These are phyloP conservation scores for Ophiocordyceps camponoti-leonardi DNA, from an alignment of 2,329 filamentous ascomycete species.

Conservation along the genomic window DNA sequence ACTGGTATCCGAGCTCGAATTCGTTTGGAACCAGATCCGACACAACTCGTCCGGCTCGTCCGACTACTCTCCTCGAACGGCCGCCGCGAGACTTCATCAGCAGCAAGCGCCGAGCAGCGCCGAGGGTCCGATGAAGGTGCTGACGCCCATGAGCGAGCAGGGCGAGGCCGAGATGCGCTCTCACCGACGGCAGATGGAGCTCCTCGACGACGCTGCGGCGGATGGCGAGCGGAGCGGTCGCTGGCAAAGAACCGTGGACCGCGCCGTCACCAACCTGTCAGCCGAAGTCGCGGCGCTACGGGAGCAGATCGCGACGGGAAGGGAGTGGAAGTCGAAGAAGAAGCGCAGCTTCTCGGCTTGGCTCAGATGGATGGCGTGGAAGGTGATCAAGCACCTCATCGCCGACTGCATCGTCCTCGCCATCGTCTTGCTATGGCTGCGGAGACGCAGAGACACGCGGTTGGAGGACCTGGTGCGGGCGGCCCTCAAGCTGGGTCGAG, in stretches of 20 bases:
- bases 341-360: constrained; percentile 50
- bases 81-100: constrained; percentile 16
- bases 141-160: constrained; percentile 76
- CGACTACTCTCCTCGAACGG: constrained; percentile 31
- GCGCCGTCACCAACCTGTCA: constrained; percentile 73
- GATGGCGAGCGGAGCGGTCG: constrained; percentile 26
- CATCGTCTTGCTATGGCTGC: constrained; percentile 54
- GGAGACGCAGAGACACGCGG: constrained; percentile 50
- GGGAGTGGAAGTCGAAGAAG: constrained; percentile 51
- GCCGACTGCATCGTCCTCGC: constrained; percentile 52
- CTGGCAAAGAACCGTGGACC: constrained; percentile 73
- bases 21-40: constrained; percentile 97
- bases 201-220: constrained; percentile 26
- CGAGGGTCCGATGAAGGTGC: constrained; percentile 45
- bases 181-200: constrained; percentile 24
- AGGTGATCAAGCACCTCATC: constrained; percentile 53
- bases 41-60: constrained; percentile 57
- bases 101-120: constrained; percentile 32
- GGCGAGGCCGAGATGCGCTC: constrained; percentile 47
- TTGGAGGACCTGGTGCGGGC: constrained; percentile 60
- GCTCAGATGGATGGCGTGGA: constrained; percentile 54
- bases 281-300: constrained; percentile 82
- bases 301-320: constrained; percentile 70
- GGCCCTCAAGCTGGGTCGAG: constrained; percentile 35
- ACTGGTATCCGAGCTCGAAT: constrained; percentile 87